Base-by-base conservation (phyloP, 345 rosid species). In the Mallotus nudiflorus region DNA sequence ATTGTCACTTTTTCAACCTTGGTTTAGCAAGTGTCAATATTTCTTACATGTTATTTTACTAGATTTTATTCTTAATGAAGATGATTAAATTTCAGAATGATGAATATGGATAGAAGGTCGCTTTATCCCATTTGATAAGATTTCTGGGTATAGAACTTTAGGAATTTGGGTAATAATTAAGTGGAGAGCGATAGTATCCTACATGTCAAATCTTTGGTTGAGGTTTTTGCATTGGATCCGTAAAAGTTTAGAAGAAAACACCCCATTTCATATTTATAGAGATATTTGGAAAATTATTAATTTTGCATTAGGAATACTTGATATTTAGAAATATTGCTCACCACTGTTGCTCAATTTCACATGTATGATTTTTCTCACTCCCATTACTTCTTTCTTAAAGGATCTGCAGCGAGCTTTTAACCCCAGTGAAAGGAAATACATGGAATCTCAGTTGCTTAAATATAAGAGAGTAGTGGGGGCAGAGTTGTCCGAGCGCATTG, bases 401-500 rank as follows among this genome's bases (percentile, higher is more conserved):
- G 74, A 77, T 62, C 64, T 77, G 24, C 72, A 11, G 62, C 56
- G 42, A 65, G 82, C 77, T 59, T 25, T 88, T 40, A 83, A 49
- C 50, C 73, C 78, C 25, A 37, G 20, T 0, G 78, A 81, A 42
- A 69, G 78, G 80, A 70, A 72, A 44, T 77, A 78, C 78, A 59
- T 92, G 71, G 92, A 89, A 75, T 64, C 84, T 20, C 88, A 78
- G 77, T 73, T 90, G 84, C 80, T 19, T 19, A 80, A 80, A 66
- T 92, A 90, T 77, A 70, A 68, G 73, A 88, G 75, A 66, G 86
- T 76, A 25, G 97, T 95, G 4, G 97, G 97, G 0, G 71, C 56
- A 19, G 84, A 89, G 82, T 81, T 92, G 70, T 83, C 97, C 0
- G 84, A 86, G 85, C 85, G 85, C 70, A 88, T 87, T 84, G 87